A percentile compares a stretch with the other conserved stretches of the same genome.
phyloP scores from a whole-genome alignment of 495 filamentous ascomycete genomes.

The Penicillium ochrochloron region DNA sequence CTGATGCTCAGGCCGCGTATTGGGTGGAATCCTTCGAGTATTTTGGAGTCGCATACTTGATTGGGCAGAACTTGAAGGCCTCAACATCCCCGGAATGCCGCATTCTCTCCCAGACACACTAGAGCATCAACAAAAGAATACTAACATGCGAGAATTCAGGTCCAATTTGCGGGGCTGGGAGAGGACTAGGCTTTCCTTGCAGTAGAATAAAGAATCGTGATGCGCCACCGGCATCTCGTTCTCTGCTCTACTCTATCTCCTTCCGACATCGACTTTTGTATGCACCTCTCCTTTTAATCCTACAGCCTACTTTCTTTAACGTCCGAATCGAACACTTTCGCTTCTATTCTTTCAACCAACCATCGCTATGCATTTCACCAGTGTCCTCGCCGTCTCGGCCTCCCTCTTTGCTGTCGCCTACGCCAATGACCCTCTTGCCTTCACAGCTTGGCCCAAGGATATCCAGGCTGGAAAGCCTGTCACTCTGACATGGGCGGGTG shows the following conservation, averaged over 20 bases:
- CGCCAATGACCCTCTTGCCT: slow-evolving; percentile 43
- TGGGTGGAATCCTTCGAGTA: background rate
- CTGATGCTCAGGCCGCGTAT: background rate
- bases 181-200: slow-evolving; percentile 5
- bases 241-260: slow-evolving; percentile 8
- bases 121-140: slow-evolving; percentile 25
- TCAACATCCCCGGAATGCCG: slow-evolving; percentile 30
- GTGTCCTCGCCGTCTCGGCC: slow-evolving; percentile 41
- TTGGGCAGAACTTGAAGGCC: slow-evolving; percentile 1
- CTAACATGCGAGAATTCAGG: slow-evolving; percentile 20
- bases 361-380: slow-evolving; percentile 31
- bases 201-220: slow-evolving; percentile 29
- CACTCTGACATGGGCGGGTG: slow-evolving; percentile 49
- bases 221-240: slow-evolving; percentile 25
- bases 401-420: slow-evolving; percentile 31
- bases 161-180: slow-evolving; percentile 22
- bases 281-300: slow-evolving; percentile 5
- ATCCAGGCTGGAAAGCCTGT: slow-evolving; percentile 46
- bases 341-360: slow-evolving; percentile 4
- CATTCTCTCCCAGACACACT: slow-evolving; percentile 28
- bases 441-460: slow-evolving; percentile 48
- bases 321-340: slow-evolving; percentile 9
- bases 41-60: background rate
- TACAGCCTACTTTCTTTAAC: slow-evolving; percentile 27
- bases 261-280: slow-evolving; percentile 11